Evolutionary conservation across 192 early-diverging fungal genomes (phyloP), one percentile per base, ranked within the genome.

Genomic region (Coemansia sp.): DNA sequence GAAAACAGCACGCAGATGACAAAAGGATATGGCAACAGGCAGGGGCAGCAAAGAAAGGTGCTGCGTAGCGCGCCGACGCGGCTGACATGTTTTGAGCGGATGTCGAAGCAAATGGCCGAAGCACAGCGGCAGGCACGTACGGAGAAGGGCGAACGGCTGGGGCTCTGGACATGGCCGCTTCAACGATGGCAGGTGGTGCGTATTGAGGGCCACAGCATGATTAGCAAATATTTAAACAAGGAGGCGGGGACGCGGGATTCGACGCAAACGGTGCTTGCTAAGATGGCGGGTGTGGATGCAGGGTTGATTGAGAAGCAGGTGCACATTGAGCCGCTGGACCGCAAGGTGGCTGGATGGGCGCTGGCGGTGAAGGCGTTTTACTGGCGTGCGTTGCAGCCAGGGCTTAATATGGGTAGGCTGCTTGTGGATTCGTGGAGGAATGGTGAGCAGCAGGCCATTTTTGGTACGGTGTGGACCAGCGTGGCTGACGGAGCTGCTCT

Each of bases 401-500:
- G 40, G 3, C 23, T 58, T 4, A 37, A n/a, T 3, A 54, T 50
- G 46, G 18, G 39, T 10, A 39, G 33, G 11, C 34, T 15, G 24
- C 51, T 58, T 26, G 43, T 46, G n/a, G 67, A 71, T 29, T 49
- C 50, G 37, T 71, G 67, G 67, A 42, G 30, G 29, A 44, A 32
- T 19, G 59, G 59, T 9, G 18, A 20, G 13, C 58, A 62, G 55
- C 41, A 19, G 35, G 24, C 22, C 9, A n/a, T 52, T 46, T 19
- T 61, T 30, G 28, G n/a, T 1, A 47, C 32, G 47, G 27, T 51
- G 33, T 58, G 67, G 50, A 53, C 36, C 15, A 36, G 46, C 18
- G 27, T 42, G 1, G 19, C 38, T 17, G 23, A 47, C 2, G 10
- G 57, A 6, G 44, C 47, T 24, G 67, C 45, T 1, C 19, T 53